These are phyloP conservation scores for Dryadomyces quercus-mongolicae DNA, from an alignment of 2,329 filamentous ascomycete species.

Conservation along the genomic window DNA sequence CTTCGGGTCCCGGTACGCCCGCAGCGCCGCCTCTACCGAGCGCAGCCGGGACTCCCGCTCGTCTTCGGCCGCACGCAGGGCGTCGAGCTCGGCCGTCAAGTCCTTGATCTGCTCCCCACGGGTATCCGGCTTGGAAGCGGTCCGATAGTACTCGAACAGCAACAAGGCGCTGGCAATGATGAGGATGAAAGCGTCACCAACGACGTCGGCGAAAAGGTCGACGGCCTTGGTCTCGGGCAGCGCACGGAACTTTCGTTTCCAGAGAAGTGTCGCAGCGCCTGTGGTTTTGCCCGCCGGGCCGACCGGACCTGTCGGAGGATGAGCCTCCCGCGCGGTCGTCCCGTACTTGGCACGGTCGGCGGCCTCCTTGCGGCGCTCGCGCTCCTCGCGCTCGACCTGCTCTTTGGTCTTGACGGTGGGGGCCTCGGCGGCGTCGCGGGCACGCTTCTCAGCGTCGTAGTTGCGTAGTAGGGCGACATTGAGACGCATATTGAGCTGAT, in stretches of 20 bases:
- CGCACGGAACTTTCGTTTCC: conserved; percentile 49
- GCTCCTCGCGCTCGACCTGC: conserved; percentile 37
- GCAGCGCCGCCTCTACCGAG: conserved; percentile 40
- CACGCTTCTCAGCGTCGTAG: conserved; percentile 41
- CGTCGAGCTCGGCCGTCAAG: conserved; percentile 34
- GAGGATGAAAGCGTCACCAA: conserved; percentile 52
- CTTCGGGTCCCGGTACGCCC: conserved; percentile 40
- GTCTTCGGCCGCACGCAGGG: conserved; percentile 35
- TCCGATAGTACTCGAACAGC: conserved; percentile 49
- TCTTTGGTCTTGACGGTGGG: conserved; percentile 55
- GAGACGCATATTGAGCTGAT: conserved; percentile 55
- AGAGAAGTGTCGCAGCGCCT: conserved; percentile 22
- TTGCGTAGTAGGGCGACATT: conserved; percentile 48
- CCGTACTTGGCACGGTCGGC: conserved; percentile 33
- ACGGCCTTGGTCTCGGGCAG: conserved; percentile 55
- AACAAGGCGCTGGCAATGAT: conserved; percentile 44
- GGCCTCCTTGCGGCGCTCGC: conserved; percentile 36
- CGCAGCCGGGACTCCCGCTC: conserved; percentile 36
- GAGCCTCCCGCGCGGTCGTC: conserved; percentile 26
- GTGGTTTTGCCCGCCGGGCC: neutral
- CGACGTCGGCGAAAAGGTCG: conserved; percentile 53
- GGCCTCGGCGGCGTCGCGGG: conserved; percentile 48
- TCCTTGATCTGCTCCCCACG: conserved; percentile 41
- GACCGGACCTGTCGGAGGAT: conserved; percentile 14
- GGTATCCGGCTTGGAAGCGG: conserved; percentile 46